These are phyloP conservation scores for Acanthamoeba lenticulata DNA, from an alignment of 208 protist genomes.

Conservation along the genomic window DNA sequence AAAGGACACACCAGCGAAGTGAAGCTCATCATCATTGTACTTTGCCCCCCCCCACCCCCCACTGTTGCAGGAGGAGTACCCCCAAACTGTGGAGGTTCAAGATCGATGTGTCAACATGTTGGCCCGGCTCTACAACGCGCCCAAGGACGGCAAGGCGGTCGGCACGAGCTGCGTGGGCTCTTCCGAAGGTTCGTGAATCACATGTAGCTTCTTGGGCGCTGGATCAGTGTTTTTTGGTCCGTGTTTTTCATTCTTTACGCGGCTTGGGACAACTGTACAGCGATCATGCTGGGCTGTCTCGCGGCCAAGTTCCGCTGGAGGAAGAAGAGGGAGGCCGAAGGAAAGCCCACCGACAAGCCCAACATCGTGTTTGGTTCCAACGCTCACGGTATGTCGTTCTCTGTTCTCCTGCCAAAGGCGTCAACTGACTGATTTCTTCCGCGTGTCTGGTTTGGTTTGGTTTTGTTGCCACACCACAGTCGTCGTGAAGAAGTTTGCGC, in stretches of 20 bases:
- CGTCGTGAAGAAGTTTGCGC: constrained; percentile 75
- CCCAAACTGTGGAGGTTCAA: constrained; percentile 71
- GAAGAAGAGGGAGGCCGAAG: constrained; percentile 59
- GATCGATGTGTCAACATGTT: constrained; percentile 75
- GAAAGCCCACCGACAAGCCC: constrained; percentile 61
- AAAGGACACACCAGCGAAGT: not conserved
- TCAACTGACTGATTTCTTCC: too few relatives aligned
- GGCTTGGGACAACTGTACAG: not conserved
- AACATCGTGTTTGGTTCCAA: constrained; percentile 70
- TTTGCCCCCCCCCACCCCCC: too few relatives aligned
- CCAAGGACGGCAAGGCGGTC: constrained; percentile 12
- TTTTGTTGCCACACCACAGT: constrained; percentile 49
- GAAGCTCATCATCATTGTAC: not conserved
- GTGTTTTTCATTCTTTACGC: not conserved
- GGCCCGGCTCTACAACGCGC: constrained; percentile 68
- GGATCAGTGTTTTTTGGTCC: not conserved
- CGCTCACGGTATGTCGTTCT: not conserved
- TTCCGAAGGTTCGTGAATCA: constrained; percentile 45
- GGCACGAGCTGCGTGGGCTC: constrained; percentile 73
- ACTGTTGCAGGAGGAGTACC: constrained; percentile 63
- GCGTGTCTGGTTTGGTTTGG: too few relatives aligned
- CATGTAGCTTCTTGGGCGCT: not conserved
- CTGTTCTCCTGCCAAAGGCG: not conserved
- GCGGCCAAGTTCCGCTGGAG: constrained; percentile 74
- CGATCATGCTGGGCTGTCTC: constrained; percentile 65